Conservation (phyloP, 495 filamentous ascomycete genomes). For the Staphylotrichum longicolle region DNA sequence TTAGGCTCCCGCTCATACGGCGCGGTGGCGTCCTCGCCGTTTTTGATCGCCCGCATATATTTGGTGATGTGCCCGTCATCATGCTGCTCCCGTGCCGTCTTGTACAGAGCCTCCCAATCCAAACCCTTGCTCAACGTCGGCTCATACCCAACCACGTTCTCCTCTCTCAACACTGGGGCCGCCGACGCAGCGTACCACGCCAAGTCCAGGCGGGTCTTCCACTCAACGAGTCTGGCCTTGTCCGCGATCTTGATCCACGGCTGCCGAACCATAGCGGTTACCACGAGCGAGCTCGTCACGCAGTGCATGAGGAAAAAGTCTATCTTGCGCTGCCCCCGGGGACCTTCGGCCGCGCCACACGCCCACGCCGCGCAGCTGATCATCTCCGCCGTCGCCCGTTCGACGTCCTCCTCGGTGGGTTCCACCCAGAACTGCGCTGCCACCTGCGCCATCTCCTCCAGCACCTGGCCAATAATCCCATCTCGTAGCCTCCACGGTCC, state of each 20-base stretch:
- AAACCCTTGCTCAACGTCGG: constrained; percentile 21
- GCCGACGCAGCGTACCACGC: constrained; percentile 1
- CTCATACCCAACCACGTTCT: constrained; percentile 10
- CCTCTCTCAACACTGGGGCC: constrained; percentile 20
- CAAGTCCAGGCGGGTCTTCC: neutral
- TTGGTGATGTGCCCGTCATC: constrained; percentile 45
- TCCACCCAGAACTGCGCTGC: neutral
- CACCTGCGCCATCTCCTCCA: neutral
- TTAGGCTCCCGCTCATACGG: constrained; percentile 25
- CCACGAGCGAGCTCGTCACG: neutral
- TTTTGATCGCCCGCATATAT: constrained; percentile 37
- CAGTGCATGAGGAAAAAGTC: constrained; percentile 7
- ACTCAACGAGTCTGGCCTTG: neutral
- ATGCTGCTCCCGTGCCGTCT: constrained; percentile 28
- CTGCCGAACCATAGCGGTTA: neutral
- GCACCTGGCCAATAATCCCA: neutral
- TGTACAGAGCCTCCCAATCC: constrained; percentile 35
- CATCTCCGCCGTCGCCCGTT: constrained; percentile 4
- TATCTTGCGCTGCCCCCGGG: neutral
- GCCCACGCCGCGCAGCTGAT: constrained; percentile 1
- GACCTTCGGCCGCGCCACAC: neutral
- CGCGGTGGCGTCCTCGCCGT: constrained; percentile 31
- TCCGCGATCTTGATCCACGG: neutral
- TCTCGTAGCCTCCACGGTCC: neutral
- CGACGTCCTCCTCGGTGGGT: neutral